Evolutionary conservation across 176 grass and related monocot species (phyloP), one percentile per base, ranked within the genome.

Genomic region (Cymbopogon citratus): DNA sequence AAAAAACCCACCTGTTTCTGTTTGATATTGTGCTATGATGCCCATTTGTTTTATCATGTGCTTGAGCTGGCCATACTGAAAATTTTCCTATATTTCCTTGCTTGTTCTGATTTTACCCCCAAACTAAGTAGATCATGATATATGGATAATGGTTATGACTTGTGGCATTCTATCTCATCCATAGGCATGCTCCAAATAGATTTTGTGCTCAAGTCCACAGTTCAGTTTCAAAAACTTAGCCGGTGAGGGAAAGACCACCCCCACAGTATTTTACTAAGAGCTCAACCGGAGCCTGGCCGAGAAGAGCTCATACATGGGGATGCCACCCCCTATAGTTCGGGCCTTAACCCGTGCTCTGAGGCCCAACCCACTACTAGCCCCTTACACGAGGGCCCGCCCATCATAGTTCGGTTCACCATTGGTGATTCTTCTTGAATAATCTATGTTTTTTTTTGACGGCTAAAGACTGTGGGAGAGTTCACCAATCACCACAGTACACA

Each of bases 11-110:
- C 29, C 3, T 39, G 40, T 7, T 51, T 51, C 19, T 4, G 1
- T 7, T 4, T 71, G 10, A 49, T 61, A 49, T 61, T 43, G 49
- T 44, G 49, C 7, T 61, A 79, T 52, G 24, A 15, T 76, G 26
- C 63, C 64, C 66, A n/a, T 54, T 66, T 41, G 36, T 81, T 79
- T 81, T 15, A 81, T 67, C 40, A 72, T 77, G 2, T 66, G 39
- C 51, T 86, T 83, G 70, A 69, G 57, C 68, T 29, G 21, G 29
- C 7, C 43, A 48, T n/a, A 51, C 12, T 51, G 12, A 71, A 28
- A 21, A 14, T 63, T 36, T 52, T 4, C 36, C 7, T 27, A 27
- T 66, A 43, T 74, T 49, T 34, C 64, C 48, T 48, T 73, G 11
- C 40, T 77, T 69, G 5, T 61, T 77, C 27, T 35, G 48, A 70